phyloP scores from a whole-genome alignment of 164 flowering plant species.

The Kingdonia uniflora region DNA sequence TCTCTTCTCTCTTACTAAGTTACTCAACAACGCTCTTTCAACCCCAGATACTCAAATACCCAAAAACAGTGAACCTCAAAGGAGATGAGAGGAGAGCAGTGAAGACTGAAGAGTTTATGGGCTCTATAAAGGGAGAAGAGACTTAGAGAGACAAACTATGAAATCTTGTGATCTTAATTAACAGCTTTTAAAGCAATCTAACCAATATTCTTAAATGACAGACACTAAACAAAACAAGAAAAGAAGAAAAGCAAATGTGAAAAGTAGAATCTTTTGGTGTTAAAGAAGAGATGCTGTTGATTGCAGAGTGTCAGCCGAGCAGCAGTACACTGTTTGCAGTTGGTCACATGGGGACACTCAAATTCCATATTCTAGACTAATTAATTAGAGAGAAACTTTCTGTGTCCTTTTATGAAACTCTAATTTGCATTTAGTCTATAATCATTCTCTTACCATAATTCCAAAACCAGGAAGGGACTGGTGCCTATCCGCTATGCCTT shows the following conservation, averaged over 20 bases:
- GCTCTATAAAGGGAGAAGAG: too few species aligned
- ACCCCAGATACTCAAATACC: slow-evolving; percentile 3
- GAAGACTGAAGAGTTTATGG: too few species aligned
- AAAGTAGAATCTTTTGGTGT: not conserved
- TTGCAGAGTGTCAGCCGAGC: not conserved
- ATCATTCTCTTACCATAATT: too few species aligned
- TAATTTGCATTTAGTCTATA: too few species aligned
- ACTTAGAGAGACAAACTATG: too few species aligned
- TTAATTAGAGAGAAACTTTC: not conserved
- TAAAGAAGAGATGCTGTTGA: slow-evolving; percentile 7
- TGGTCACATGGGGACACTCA: slow-evolving; percentile 11
- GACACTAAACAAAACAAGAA: too few species aligned
- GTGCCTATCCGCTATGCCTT: too few species aligned
- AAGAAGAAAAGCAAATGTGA: not conserved
- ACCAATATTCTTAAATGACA: too few species aligned
- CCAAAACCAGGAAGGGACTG: too few species aligned
- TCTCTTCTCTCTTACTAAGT: not conserved
- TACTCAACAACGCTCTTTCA: not conserved
- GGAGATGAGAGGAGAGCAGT: not conserved
- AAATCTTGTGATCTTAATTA: too few species aligned
- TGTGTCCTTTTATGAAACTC: too few species aligned
- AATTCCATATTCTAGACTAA: slow-evolving; percentile 7
- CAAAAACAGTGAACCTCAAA: not conserved
- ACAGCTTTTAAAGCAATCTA: too few species aligned
- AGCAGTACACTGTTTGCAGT: not conserved